Percentiles rank a stretch among this genome's conserved stretches.
phyloP scores from a whole-genome alignment of 2,329 filamentous ascomycete species.

The Clarireedia monteithiana region DNA sequence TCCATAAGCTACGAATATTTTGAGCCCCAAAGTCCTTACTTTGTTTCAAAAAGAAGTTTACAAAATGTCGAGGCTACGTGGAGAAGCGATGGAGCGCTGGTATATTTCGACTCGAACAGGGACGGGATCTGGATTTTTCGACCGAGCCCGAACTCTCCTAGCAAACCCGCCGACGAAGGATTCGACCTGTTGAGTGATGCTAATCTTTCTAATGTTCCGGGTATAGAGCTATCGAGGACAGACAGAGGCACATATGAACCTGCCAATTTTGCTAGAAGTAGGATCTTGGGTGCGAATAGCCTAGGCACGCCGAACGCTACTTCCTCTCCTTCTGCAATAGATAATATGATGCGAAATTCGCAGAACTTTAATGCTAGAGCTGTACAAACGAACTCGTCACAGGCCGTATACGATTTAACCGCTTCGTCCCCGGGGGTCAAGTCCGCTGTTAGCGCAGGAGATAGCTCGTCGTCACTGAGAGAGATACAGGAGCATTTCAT shows the following conservation, averaged over 20 bases:
- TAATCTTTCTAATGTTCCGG: conserved; percentile 15
- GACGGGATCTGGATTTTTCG: conserved; percentile 28
- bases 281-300: conserved; percentile 13
- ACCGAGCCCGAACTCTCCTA: conserved; percentile 9
- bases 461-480: conserved; percentile 17
- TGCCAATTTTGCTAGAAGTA: conserved; percentile 21
- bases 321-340: conserved; percentile 26
- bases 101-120: conserved; percentile 22
- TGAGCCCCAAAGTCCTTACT: conserved; percentile 17
- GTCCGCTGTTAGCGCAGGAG: conserved; percentile 10
- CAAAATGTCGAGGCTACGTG: conserved; percentile 24
- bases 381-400: conserved; percentile 15
- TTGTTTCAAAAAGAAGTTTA: conserved; percentile 20
- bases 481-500: conserved; percentile 29
- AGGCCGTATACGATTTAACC: conserved; percentile 19
- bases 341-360: conserved; percentile 21
- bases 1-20: conserved; percentile 29
- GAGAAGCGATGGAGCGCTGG: conserved; percentile 25
- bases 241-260: conserved; percentile 26
- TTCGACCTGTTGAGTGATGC: conserved; percentile 4
- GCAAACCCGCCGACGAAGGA: conserved; percentile 3
- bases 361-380: conserved; percentile 24
- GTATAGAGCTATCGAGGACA: conserved; percentile 16
- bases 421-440: conserved; percentile 21
- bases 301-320: conserved; percentile 20